phyloP scores from a whole-genome alignment of 257 asterid genomes.

The Nicotiana knightiana region DNA sequence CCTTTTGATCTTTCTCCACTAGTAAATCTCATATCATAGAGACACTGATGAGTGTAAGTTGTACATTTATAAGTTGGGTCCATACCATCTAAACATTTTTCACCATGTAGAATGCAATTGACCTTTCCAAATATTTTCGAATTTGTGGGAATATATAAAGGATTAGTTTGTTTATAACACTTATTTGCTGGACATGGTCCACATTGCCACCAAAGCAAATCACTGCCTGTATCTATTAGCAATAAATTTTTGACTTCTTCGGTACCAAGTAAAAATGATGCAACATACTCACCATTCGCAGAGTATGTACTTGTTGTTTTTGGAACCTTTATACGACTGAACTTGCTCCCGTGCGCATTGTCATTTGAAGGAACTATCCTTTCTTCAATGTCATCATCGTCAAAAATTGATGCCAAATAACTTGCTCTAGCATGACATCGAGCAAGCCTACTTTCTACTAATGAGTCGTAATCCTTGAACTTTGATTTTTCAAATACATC shows the following conservation, averaged over 20 bases:
- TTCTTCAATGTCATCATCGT: too few relatives aligned
- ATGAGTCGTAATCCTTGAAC: too few relatives aligned
- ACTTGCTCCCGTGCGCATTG: background rate
- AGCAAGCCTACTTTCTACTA: background rate
- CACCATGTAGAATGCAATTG: background rate
- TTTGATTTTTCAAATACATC: too few relatives aligned
- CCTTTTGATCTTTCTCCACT: background rate
- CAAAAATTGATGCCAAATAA: background rate
- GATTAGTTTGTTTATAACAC: background rate
- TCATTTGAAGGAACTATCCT: too few relatives aligned
- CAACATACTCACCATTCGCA: background rate
- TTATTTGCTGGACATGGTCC: background rate
- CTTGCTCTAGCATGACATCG: background rate
- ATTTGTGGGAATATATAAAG: background rate
- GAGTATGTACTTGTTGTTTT: background rate
- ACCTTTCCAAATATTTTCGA: background rate
- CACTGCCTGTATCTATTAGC: background rate
- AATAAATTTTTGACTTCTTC: background rate
- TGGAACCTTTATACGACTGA: background rate
- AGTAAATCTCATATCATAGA: background rate
- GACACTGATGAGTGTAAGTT: background rate
- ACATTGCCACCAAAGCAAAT: background rate
- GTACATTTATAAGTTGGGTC: background rate
- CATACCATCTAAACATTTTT: background rate
- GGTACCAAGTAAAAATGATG: background rate